Evolutionary conservation across 257 asterid genomes (phyloP), one percentile per base, ranked within the genome.

Genomic region (Przewalskia tangutica): DNA sequence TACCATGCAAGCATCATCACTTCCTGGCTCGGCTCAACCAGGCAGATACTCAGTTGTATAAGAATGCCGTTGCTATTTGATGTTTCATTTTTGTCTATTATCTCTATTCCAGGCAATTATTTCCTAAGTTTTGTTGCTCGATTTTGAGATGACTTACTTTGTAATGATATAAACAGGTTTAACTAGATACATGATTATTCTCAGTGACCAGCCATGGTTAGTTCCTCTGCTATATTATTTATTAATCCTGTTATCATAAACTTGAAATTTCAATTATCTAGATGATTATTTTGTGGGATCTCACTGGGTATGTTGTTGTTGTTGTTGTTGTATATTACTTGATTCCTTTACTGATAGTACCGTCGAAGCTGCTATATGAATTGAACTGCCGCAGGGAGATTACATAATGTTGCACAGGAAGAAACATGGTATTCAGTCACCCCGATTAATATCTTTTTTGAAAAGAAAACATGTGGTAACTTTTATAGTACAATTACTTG

Each of bases 21-120:
- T 94, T 88, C 98, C 98, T 40, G 97, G 96, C 73, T 87, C 98
- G 8, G 97, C 95, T 3, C 98, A 91, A 75, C 97, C 97, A 4
- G 98, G 98, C 23, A 88, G 95, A 32, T 94, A 94, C 85, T 90
- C 93, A 18, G 97, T 94, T 82, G 87, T 90, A 50, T 93, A 83
- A 88, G 84, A 75, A 50, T 50, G 9, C 11, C 16, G 0, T 7
- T 75, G 63, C 12, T 46, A 14, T 75, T 50, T 75, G 3, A 51
- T 75, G 14, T 14, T 75, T 27, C 80, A 71, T 48, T 75, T 75
- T 53, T 75, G 27, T 13, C 63, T 51, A 8, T 27, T 75, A 4
- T 16, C 59, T 27, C 32, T 75, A 7, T 75, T 75, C 63, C 1
- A n/a, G 40, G 62, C 80, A 7, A 50, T 75, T 75, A 51, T 75